Base-by-base conservation (phyloP, 768 basidiomycete genomes). In the Boletus vermiculosoides region DNA sequence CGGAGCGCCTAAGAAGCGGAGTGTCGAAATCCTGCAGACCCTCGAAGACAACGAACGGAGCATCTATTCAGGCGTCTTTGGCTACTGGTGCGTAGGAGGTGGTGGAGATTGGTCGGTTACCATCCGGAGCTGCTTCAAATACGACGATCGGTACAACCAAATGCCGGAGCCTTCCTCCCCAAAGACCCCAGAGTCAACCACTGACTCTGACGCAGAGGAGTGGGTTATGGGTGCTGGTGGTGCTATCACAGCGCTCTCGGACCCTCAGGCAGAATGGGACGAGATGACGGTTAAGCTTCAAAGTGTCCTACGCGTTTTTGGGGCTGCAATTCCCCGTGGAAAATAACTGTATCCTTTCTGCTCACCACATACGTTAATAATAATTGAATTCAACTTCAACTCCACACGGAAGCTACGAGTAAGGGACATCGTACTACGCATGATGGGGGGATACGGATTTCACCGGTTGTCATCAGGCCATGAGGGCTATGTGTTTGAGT, bases 1-100 rank as follows among this genome's bases (percentile, higher is more conserved):
- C 2, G 95, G 95, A 36, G 95, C 95, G 0, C 95, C 95, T 0
- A 98, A 98, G 76, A 88, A 96, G 65, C 86, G 95, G 33, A 92
- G 90, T 54, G 87, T 97, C 9, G 90, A 97, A 71, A 87, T 98
- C 36, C 79, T 98, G 9, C 89, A 91, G 59, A 77, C 77, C 0
- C 79, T 97, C 3, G 95, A 98, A 71, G 81, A 79, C 45, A 70
- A 78, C 41, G 81, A 86, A 46, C 82, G 95, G 30, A 82, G 85
- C 28, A 76, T 94, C 18, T 98, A 98, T 68, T 97, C 95, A 20
- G 94, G 95, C 33, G 90, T 93, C 6, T 87, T 94, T 58, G 95
- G 95, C 2, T 98, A 95, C 68, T 92, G 92, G 84, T 88, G 88
- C 58, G 84, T 93, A 25, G 85, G 92, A 40, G 94, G 94, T 1